phyloP scores from a whole-genome alignment of 805 yeast genomes.

The Priceomyces castillae region DNA sequence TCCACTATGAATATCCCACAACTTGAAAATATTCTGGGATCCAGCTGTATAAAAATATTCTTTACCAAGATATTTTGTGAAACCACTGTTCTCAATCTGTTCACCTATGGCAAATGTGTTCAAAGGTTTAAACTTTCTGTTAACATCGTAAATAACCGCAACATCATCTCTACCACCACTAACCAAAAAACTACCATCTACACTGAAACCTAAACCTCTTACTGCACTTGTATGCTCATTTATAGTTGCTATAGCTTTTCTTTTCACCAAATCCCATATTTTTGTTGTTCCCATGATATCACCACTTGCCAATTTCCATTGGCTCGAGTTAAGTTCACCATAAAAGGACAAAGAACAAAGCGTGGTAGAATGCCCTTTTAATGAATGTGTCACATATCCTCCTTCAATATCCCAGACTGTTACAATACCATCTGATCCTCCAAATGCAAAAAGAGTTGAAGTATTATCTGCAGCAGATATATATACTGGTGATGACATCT shows the following conservation, averaged over 20 bases:
- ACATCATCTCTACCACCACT: conserved; percentile 91
- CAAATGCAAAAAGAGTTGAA: conserved; percentile 84
- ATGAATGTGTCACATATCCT: conserved; percentile 81
- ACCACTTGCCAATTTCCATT: conserved; percentile 79
- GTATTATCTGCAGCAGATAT: conserved; percentile 75
- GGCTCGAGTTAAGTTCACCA: conserved; percentile 63
- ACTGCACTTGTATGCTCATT: conserved; percentile 83
- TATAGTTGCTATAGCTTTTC: conserved; percentile 61
- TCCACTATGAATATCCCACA: conserved; percentile 59
- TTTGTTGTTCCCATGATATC: conserved; percentile 57
- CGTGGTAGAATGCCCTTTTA: conserved; percentile 92
- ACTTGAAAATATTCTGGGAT: conserved; percentile 61
- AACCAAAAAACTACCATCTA: conserved; percentile 53
- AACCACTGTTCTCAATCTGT: conserved; percentile 70
- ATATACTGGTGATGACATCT: conserved; percentile 76
- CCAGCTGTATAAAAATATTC: conserved; percentile 71
- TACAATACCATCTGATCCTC: conserved; percentile 91
- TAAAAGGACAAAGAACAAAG: conserved; percentile 69
- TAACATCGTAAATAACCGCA: conserved; percentile 52
- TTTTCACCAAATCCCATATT: conserved; percentile 65
- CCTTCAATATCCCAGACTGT: conserved; percentile 91
- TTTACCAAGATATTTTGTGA: conserved; percentile 27
- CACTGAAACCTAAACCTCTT: conserved; percentile 70
- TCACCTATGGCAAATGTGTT: conserved; percentile 73
- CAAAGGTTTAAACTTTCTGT: conserved; percentile 50